Conservation (phyloP, 2,329 filamentous ascomycete species). For the Aspergillus puulaauensis region DNA sequence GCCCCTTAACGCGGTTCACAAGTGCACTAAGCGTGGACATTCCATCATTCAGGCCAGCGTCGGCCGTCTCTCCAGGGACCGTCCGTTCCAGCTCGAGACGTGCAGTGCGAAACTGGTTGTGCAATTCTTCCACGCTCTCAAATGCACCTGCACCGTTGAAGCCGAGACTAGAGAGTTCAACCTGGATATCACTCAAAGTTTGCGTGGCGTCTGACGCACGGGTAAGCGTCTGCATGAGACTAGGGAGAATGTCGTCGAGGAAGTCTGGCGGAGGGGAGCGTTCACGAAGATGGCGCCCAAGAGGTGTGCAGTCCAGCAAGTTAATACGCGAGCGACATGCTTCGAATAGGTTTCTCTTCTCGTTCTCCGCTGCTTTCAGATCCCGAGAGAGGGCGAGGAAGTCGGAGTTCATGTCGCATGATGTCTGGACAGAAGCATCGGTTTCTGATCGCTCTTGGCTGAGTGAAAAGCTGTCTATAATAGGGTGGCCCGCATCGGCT, state of each 20-base stretch:
- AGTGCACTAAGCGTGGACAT: conserved; percentile 41
- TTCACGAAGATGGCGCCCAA: conserved; percentile 22
- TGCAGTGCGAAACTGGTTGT: conserved; percentile 41
- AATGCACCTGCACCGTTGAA: conserved; percentile 33
- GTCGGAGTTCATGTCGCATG: conserved; percentile 25
- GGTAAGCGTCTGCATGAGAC: conserved; percentile 34
- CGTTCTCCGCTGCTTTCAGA: conserved; percentile 39
- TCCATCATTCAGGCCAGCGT: conserved; percentile 38
- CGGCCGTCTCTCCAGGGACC: conserved; percentile 44
- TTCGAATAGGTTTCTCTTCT: conserved; percentile 41
- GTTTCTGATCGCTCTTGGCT: conserved; percentile 7
- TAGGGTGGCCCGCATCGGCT: conserved; percentile 6
- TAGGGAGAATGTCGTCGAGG: conserved; percentile 36
- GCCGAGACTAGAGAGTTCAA: conserved; percentile 39
- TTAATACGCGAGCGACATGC: conserved; percentile 36
- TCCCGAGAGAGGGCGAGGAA: conserved; percentile 33
- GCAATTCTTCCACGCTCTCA: conserved; percentile 39
- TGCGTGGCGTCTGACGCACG: conserved; percentile 40
- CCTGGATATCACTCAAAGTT: conserved; percentile 34
- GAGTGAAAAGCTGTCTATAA: conserved; percentile 21
- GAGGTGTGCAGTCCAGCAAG: conserved; percentile 21
- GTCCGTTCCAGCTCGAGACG: conserved; percentile 45
- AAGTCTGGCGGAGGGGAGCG: conserved; percentile 40
- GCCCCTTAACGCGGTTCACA: conserved; percentile 36
- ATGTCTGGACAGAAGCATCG: conserved; percentile 21